A percentile compares a stretch with the other conserved stretches of the same genome.
These are phyloP conservation scores for Coffea eugenioides DNA, from an alignment of 257 asterid species.

Conservation along the genomic window DNA sequence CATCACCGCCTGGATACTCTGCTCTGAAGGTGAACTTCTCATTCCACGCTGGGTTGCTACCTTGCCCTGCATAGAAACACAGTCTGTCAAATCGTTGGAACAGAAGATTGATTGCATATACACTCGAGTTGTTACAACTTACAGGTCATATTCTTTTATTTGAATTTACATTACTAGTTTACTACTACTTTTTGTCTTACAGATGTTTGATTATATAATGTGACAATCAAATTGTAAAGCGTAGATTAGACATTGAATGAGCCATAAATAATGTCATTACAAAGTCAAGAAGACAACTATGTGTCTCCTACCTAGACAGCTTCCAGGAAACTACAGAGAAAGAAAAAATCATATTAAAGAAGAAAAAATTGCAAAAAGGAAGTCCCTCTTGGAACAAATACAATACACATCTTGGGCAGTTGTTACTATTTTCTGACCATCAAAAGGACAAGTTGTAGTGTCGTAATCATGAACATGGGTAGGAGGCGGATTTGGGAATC, in stretches of 20 bases:
- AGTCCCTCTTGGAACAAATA: background rate
- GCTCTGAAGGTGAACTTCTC: conserved; percentile 55
- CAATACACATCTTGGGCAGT: background rate
- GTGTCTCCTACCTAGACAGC: too few species aligned
- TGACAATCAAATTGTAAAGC: background rate
- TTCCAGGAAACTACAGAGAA: too few species aligned
- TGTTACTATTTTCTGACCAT: background rate
- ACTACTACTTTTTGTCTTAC: background rate
- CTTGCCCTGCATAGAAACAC: conserved; percentile 48
- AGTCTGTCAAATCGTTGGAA: background rate
- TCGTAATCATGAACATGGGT: too few species aligned
- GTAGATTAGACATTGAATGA: background rate
- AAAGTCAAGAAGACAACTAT: too few species aligned
- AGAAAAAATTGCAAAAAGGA: background rate
- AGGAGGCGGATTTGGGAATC: too few species aligned
- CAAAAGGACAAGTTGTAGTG: too few species aligned
- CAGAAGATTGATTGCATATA: background rate
- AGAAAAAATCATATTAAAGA: too few species aligned
- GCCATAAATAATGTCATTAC: background rate
- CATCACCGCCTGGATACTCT: conserved; percentile 37
- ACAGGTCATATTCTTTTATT: background rate
- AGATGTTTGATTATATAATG: background rate
- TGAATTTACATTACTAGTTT: background rate
- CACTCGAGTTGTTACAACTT: too few species aligned
- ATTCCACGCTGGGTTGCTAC: conserved; percentile 55